phyloP scores from a whole-genome alignment of 192 early-diverging fungal genomes.

The Rhizoclosmatium sp. region DNA sequence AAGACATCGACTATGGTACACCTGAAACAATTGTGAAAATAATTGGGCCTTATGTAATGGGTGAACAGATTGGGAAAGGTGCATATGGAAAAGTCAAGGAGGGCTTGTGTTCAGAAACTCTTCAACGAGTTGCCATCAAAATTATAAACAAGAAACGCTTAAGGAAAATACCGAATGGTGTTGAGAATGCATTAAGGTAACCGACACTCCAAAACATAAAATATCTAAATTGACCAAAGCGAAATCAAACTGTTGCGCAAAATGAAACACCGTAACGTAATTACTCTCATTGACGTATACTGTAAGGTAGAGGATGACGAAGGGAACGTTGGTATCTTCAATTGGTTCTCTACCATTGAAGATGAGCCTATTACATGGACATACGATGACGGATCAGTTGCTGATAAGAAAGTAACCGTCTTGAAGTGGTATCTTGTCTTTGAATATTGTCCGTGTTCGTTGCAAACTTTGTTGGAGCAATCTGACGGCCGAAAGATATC shows the following conservation, averaged over 20 bases:
- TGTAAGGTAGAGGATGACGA: slow-evolving; percentile 68
- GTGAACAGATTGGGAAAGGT: slow-evolving; percentile 66
- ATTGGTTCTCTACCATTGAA: slow-evolving; percentile 66
- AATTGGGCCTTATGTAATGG: slow-evolving; percentile 64
- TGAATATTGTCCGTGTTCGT: slow-evolving; percentile 66
- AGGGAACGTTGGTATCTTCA: slow-evolving; percentile 57
- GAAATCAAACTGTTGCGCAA: slow-evolving; percentile 61
- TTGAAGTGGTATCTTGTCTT: slow-evolving; percentile 66
- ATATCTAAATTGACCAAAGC: slow-evolving; percentile 25
- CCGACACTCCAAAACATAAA: not conserved
- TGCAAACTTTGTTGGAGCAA: slow-evolving; percentile 63
- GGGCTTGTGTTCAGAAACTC: slow-evolving; percentile 60
- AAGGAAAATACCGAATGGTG: slow-evolving; percentile 60
- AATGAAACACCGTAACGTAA: slow-evolving; percentile 60
- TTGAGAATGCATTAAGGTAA: slow-evolving; percentile 53
- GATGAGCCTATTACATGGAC: slow-evolving; percentile 63
- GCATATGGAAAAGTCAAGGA: slow-evolving; percentile 72
- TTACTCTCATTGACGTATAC: slow-evolving; percentile 63
- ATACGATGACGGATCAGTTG: slow-evolving; percentile 56
- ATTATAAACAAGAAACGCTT: slow-evolving; percentile 65
- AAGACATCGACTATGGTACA: slow-evolving; percentile 58
- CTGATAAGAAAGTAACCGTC: slow-evolving; percentile 48
- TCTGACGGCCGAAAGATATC: slow-evolving; percentile 44
- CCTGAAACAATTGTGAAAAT: slow-evolving; percentile 54
- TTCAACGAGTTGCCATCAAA: slow-evolving; percentile 67